A percentile compares a stretch with the other conserved stretches of the same genome.
Evolutionary conservation across 768 basidiomycete genomes (phyloP).

Genomic region (Leccinum obscurum): DNA sequence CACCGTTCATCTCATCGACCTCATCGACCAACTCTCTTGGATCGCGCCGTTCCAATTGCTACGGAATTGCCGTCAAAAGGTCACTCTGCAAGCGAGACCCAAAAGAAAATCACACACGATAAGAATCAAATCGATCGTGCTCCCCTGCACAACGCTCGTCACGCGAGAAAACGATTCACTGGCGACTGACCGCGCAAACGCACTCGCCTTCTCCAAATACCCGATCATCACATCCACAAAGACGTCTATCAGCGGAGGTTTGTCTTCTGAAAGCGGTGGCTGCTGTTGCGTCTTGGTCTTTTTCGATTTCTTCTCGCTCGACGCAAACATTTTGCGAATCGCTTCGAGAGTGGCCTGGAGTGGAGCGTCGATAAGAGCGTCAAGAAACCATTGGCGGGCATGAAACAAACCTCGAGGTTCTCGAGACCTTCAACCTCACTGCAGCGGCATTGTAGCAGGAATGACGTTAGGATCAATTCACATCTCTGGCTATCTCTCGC

Average conservation of each 20-base stretch:
- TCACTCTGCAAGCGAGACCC: too few species aligned
- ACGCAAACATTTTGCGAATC: conserved; percentile 53
- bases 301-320: conserved; percentile 41
- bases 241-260: conserved; percentile 71
- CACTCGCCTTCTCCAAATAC: conserved; percentile 79
- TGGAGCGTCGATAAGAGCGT: background rate
- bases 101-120: conserved; percentile 51
- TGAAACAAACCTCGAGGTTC: conserved; percentile 56
- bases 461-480: conserved; percentile 68
- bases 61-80: conserved; percentile 8
- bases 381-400: background rate
- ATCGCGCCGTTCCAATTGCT: conserved; percentile 84
- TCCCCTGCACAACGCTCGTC: conserved; percentile 62
- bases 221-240: conserved; percentile 90
- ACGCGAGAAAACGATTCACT: conserved; percentile 79
- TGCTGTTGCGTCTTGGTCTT: conserved; percentile 29
- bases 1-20: conserved; percentile 46
- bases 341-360: conserved; percentile 60
- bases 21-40: conserved; percentile 51
- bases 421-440: conserved; percentile 58
- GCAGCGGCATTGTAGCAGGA: conserved; percentile 72
- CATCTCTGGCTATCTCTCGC: conserved; percentile 32
- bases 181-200: conserved; percentile 76
- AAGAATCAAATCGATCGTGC: conserved; percentile 79
- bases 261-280: conserved; percentile 19